These are phyloP conservation scores for Trametes pubescens DNA, from an alignment of 1,284 basidiomycete genomes.

Conservation along the genomic window DNA sequence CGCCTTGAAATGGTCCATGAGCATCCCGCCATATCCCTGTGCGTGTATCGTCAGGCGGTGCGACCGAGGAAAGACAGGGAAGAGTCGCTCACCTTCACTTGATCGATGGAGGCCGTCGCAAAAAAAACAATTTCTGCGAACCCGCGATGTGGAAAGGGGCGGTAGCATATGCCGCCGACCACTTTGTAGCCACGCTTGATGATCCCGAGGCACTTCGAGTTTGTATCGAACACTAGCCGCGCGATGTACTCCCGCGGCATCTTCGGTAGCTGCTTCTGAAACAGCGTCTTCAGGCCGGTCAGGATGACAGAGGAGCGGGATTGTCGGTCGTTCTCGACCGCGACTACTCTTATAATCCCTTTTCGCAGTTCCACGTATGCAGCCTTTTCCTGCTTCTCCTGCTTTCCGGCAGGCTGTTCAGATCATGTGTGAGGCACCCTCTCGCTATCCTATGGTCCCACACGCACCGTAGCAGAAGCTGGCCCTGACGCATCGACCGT, in stretches of 20 bases:
- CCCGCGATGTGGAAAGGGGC: constrained; percentile 93
- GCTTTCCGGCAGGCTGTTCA: constrained; percentile 57
- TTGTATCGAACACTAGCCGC: constrained; percentile 91
- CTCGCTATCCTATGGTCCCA: constrained; percentile 1
- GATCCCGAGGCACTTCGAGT: constrained; percentile 93
- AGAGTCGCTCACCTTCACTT: constrained; percentile 99
- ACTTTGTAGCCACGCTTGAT: constrained; percentile 96
- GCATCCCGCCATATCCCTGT: constrained; percentile 96
- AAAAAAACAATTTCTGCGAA: constrained; percentile 99
- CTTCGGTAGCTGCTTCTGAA: constrained; percentile 97
- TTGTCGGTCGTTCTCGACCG: constrained; percentile 86
- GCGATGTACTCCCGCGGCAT: constrained; percentile 99
- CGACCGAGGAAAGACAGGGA: neutral
- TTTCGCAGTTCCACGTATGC: constrained; percentile 86
- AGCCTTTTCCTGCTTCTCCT: constrained; percentile 79
- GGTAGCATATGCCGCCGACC: constrained; percentile 97
- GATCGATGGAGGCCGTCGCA: constrained; percentile 95
- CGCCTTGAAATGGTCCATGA: constrained; percentile 99
- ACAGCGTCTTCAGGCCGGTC: constrained; percentile 95
- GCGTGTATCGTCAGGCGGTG: constrained; percentile 88
- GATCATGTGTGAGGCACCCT: neutral
- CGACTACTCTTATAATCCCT: constrained; percentile 85
- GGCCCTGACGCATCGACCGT: constrained; percentile 72
- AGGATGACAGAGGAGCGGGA: constrained; percentile 86
- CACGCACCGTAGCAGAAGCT: constrained; percentile 57